phyloP scores from a whole-genome alignment of 805 yeast species.

The Starmerella bacillaris region DNA sequence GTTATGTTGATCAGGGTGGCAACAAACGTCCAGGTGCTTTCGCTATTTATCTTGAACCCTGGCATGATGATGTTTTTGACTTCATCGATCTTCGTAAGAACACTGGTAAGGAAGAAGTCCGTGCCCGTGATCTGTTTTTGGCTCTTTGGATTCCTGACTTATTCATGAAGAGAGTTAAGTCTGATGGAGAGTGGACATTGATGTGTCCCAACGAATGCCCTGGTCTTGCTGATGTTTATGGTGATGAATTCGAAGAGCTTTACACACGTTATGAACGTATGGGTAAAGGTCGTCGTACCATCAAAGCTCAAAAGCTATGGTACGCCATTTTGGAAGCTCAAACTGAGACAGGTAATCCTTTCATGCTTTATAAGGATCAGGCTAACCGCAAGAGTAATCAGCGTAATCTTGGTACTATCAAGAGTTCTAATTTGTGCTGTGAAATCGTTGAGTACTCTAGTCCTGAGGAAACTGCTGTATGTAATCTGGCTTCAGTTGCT shows the following conservation, averaged over 20 bases:
- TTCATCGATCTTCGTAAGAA: slow-evolving; percentile 75
- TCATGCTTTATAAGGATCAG: slow-evolving; percentile 82
- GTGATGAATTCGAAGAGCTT: slow-evolving; percentile 60
- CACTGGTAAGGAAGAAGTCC: slow-evolving; percentile 83
- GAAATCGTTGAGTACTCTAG: slow-evolving; percentile 87
- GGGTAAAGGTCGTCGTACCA: slow-evolving; percentile 42
- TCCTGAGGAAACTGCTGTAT: slow-evolving; percentile 86
- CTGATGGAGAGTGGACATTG: slow-evolving; percentile 64
- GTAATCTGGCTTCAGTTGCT: slow-evolving; percentile 83
- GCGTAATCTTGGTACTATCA: slow-evolving; percentile 78
- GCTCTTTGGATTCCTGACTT: slow-evolving; percentile 92
- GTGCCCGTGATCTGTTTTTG: slow-evolving; percentile 84
- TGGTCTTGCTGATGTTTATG: slow-evolving; percentile 65
- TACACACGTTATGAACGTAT: slow-evolving; percentile 58
- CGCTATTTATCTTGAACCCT: slow-evolving; percentile 84
- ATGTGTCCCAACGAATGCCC: slow-evolving; percentile 83
- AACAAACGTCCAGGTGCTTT: slow-evolving; percentile 96
- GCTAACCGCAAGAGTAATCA: slow-evolving; percentile 80
- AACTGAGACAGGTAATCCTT: slow-evolving; percentile 93
- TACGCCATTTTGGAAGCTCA: slow-evolving; percentile 75
- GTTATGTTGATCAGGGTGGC: slow-evolving; percentile 97
- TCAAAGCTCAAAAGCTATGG: slow-evolving; percentile 86
- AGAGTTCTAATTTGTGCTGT: slow-evolving; percentile 85
- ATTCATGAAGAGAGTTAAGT: slow-evolving; percentile 79
- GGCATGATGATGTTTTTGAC: slow-evolving; percentile 88